Evolutionary conservation across 2,329 filamentous ascomycete species (phyloP), one percentile per base, ranked within the genome.

Genomic region (Colletotrichum eremochloae): DNA sequence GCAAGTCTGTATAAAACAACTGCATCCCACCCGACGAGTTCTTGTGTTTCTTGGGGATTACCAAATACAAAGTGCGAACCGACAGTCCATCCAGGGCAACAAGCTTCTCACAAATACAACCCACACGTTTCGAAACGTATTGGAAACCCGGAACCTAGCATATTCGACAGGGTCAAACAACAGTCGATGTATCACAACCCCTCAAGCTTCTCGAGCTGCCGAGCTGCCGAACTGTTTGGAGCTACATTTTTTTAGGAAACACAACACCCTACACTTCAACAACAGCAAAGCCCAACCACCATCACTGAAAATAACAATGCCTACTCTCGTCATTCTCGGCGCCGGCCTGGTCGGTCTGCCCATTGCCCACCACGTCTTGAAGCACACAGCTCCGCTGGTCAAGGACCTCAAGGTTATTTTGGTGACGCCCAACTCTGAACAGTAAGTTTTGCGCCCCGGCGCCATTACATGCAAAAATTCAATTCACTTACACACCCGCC

Each of bases 291-390:
- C 46, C 15, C 15, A 9, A 29, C 1, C 11, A 46, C 5, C 38
- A 15, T 46, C 42, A 61, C 12, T 20, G 18, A 9, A n/a, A 31
- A n/a, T n/a, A 64, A 75, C 75, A 42, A 88, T 86, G 85, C 84
- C 86, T 74, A 87, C 85, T 6, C 82, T 89, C 48, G 83, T 89
- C 33, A 82, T 89, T 56, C 81, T 89, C 14, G 87, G 87, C 33
- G 87, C 86, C 62, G 84, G 87, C 65, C 86, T 84, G 75, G 86
- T 81, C 42, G 87, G 87, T 58, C 79, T 89, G 15, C 84, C 86
- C 48, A 75, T 87, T 33, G 84, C 86, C 46, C 87, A 89, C 74
- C 83, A 85, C 38, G 82, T 88, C 1, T 81, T 89, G 63, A 87
- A 87, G 75, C 84, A 88, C 76, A 84, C 84, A 0, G 77, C 77